These are phyloP conservation scores for Paraleonurus japonicus DNA, from an alignment of 257 asterid species.

Conservation along the genomic window DNA sequence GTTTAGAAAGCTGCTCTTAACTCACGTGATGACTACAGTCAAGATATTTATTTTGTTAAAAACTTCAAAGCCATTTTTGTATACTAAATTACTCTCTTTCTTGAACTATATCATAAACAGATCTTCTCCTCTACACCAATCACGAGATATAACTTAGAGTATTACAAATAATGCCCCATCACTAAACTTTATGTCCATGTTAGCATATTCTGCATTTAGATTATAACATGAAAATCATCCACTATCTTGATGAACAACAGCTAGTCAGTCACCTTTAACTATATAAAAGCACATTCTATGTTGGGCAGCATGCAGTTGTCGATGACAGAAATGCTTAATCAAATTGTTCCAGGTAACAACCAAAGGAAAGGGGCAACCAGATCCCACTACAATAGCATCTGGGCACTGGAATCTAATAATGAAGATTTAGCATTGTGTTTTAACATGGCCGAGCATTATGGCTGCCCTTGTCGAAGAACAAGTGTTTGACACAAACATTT, in stretches of 20 bases:
- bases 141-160: neutral
- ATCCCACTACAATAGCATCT: neutral
- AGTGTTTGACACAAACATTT: slow-evolving; percentile 1
- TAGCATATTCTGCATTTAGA: neutral
- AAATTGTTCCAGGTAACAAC: neutral
- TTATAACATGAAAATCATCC: neutral
- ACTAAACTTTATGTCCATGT: neutral
- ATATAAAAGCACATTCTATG: neutral
- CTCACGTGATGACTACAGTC: neutral
- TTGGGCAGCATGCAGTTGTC: neutral
- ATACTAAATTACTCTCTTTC: neutral
- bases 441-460: neutral
- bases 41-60: neutral
- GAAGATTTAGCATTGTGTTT: neutral
- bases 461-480: neutral
- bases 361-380: neutral
- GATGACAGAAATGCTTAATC: neutral
- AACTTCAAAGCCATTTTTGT: neutral
- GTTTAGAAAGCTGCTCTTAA: neutral
- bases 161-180: neutral
- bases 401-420: neutral
- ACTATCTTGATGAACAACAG: neutral
- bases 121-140: too few species aligned
- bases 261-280: neutral
- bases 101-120: too few species aligned